These are phyloP conservation scores for Aspergillus bertholletiae DNA, from an alignment of 495 filamentous ascomycete genomes.

Conservation along the genomic window DNA sequence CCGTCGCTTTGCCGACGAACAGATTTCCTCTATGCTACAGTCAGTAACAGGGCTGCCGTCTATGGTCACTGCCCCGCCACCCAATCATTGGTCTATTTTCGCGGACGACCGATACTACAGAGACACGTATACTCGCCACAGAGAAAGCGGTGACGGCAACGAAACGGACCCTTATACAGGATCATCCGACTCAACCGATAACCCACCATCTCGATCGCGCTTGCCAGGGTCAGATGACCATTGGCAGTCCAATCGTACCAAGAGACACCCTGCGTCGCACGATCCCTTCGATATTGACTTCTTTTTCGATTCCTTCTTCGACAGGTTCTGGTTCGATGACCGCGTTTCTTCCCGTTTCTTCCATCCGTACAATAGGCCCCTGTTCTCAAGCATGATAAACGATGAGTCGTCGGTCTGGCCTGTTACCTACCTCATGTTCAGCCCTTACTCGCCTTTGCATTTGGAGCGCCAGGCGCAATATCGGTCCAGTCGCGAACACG, in stretches of 20 bases:
- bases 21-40: slow-evolving; percentile 52
- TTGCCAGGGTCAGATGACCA: slow-evolving; percentile 14
- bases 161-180: slow-evolving; percentile 15
- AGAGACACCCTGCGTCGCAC: slow-evolving; percentile 4
- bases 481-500: slow-evolving; percentile 20
- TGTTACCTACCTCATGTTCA: slow-evolving; percentile 37
- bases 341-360: slow-evolving; percentile 27
- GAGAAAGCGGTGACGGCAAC: slow-evolving; percentile 11
- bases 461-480: slow-evolving; percentile 39
- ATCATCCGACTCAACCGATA: slow-evolving; percentile 1
- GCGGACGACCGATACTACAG: slow-evolving; percentile 27
- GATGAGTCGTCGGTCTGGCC: slow-evolving; percentile 36
- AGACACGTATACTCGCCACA: slow-evolving; percentile 18
- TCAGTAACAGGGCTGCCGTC: slow-evolving; percentile 48
- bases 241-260: slow-evolving; percentile 8
- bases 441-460: slow-evolving; percentile 50
- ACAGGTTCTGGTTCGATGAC: slow-evolving; percentile 31
- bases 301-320: slow-evolving; percentile 36
- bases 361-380: slow-evolving; percentile 22
- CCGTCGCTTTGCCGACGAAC: slow-evolving; percentile 57
- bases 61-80: slow-evolving; percentile 23
- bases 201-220: slow-evolving; percentile 10
- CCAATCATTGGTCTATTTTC: slow-evolving; percentile 36
- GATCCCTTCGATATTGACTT: slow-evolving; percentile 19
- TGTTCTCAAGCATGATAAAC: slow-evolving; percentile 29